A percentile compares a stretch with the other conserved stretches of the same genome.
Conservation (phyloP, 441 rosid species). For the Arabidopsis hybrid region DNA sequence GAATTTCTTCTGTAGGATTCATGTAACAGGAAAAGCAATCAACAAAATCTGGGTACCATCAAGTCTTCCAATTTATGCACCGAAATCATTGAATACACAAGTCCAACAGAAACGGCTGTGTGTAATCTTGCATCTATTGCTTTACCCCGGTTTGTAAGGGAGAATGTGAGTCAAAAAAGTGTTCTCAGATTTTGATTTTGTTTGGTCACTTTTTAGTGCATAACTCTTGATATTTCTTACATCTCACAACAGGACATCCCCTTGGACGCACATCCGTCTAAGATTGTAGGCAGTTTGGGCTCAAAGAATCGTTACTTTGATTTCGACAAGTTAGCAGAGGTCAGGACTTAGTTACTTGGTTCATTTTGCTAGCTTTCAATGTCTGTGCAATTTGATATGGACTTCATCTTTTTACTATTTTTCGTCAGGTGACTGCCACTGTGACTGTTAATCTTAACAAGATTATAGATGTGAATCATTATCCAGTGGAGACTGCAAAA, state of each 20-base stretch:
- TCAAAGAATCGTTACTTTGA: slow-evolving; percentile 70
- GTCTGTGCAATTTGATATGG: not conserved
- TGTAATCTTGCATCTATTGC: slow-evolving; percentile 89
- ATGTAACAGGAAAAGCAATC: slow-evolving; percentile 79
- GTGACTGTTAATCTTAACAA: slow-evolving; percentile 83
- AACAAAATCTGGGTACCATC: slow-evolving; percentile 83
- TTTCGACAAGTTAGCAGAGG: slow-evolving; percentile 81
- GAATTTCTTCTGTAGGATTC: slow-evolving; percentile 53
- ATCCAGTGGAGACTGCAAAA: slow-evolving; percentile 89
- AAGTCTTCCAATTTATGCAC: no score
- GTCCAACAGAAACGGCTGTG: slow-evolving; percentile 48
- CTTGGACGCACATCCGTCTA: slow-evolving; percentile 51
- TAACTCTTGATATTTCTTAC: slow-evolving; percentile 5
- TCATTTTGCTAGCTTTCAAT: not conserved
- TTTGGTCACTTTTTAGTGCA: not conserved
- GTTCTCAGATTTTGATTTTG: slow-evolving; percentile 7
- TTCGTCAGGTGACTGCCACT: slow-evolving; percentile 68
- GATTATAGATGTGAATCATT: slow-evolving; percentile 85
- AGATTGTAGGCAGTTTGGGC: slow-evolving; percentile 72
- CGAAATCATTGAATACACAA: slow-evolving; percentile 63
- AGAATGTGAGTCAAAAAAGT: slow-evolving; percentile 48
- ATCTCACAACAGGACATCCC: slow-evolving; percentile 43
- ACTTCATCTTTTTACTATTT: not conserved
- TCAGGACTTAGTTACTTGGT: not conserved
- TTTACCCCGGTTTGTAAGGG: slow-evolving; percentile 71